Evolutionary conservation across 306 rosid species (phyloP).

Genomic region (Ochetophila trinervis): DNA sequence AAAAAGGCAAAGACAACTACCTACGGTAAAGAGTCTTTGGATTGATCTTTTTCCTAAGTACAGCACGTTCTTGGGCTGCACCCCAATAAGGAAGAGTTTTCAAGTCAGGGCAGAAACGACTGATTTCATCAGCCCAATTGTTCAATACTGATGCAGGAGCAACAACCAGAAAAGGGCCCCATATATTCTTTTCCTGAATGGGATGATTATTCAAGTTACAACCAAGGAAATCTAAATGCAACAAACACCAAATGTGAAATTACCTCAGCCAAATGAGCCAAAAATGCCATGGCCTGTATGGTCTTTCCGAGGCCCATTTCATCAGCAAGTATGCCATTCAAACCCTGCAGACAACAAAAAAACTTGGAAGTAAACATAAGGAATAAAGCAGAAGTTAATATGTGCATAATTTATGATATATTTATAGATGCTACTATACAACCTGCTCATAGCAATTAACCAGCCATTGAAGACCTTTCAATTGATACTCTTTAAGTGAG

Average conservation of each 20-base stretch:
- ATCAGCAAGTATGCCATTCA: conserved; percentile 98
- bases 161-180: conserved; percentile 98
- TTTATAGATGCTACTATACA: conserved; percentile 14
- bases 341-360: conserved; percentile 59
- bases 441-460: conserved; percentile 99
- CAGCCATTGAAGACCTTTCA: conserved; percentile 98
- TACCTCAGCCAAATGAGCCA: conserved; percentile 99
- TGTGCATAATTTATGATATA: not conserved
- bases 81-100: conserved; percentile 98
- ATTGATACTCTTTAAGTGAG: conserved; percentile 81
- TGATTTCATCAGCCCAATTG: conserved; percentile 98
- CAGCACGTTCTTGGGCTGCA: conserved; percentile 73
- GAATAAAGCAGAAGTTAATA: not conserved
- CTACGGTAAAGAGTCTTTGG: conserved; percentile 92
- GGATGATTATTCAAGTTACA: conserved; percentile 29
- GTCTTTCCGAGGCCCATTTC: conserved; percentile 99
- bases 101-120: conserved; percentile 93
- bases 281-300: conserved; percentile 96
- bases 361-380: conserved; percentile 22
- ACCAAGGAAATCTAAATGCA: conserved; percentile 15
- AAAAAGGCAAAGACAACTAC: conserved; percentile 40
- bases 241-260: conserved; percentile 25
- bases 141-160: conserved; percentile 98
- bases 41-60: conserved; percentile 84
- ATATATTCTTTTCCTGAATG: conserved; percentile 91